Evolutionary conservation across 164 flowering plant species (phyloP).

Genomic region (Vitis rotundifolia): DNA sequence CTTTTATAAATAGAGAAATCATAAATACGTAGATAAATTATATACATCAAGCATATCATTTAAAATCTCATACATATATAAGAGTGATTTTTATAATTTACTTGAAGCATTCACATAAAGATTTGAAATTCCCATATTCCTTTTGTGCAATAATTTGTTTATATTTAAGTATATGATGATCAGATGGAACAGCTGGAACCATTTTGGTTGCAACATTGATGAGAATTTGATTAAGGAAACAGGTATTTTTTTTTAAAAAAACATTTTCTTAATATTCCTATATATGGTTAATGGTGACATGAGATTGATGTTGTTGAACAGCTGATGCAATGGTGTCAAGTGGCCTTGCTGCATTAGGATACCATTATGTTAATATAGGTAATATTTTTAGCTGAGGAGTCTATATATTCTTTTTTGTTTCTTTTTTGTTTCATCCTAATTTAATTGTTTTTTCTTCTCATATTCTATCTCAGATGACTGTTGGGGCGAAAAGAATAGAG

Average conservation of each 20-base stretch:
- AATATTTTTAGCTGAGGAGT: not conserved
- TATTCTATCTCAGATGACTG: slow-evolving; percentile 23
- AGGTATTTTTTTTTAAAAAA: slow-evolving; percentile 13
- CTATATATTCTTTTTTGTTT: not conserved
- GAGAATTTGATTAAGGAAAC: slow-evolving; percentile 38
- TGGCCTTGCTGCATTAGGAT: slow-evolving; percentile 27
- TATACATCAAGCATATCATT: no score
- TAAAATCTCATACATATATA: no score
- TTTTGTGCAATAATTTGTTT: no score
- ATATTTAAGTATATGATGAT: not conserved
- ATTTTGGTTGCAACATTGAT: slow-evolving; percentile 28
- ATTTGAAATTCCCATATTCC: no score
- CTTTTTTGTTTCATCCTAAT: not conserved
- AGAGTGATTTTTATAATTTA: no score
- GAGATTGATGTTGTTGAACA: not conserved
- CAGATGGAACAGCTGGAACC: slow-evolving; percentile 51
- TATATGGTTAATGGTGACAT: not conserved
- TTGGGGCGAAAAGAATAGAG: slow-evolving; percentile 29
- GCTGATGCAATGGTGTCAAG: slow-evolving; percentile 34
- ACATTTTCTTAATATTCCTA: not conserved
- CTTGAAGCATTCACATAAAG: no score
- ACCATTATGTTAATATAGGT: slow-evolving; percentile 24
- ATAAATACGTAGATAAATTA: no score
- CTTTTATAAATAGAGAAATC: no score
- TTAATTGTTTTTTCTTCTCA: not conserved